Evolutionary conservation across 2,329 filamentous ascomycete genomes (phyloP), one percentile per base, ranked within the genome.

Genomic region (Cytospora mali): DNA sequence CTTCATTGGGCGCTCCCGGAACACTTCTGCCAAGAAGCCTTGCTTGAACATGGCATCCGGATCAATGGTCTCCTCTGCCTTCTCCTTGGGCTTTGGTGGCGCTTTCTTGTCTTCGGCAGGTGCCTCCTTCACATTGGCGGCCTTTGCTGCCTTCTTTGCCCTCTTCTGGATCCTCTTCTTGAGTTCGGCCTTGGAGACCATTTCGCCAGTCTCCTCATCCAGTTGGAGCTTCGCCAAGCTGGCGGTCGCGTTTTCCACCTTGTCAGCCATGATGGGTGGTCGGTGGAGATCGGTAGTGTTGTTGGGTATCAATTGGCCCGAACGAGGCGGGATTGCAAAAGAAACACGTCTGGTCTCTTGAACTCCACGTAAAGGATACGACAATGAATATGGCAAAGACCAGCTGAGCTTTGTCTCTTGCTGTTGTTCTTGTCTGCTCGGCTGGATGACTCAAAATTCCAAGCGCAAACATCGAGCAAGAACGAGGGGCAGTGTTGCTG

Each of bases 21-120:
- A 91, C 31, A 93, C 89, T 4, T 89, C 86, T 57, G 83, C 80
- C 39, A 93, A 81, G 77, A 92, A 94, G 46, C 90, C 91, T 71
- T 87, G 84, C 77, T 91, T 91, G 80, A 93, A 94, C 84, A 93
- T 93, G 67, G 84, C 80, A 66, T 91, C 83, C 0, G 82, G 79
- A 66, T 86, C 84, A 49, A 83, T 62, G 25, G 61, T 56, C 21
- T 64, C 64, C 31, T 66, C 76, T 33, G 80, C 79, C 72, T 83
- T 84, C 57, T 79, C 76, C 71, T 84, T 82, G 55, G 78, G 70
- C 63, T 62, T 71, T 56, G 66, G 65, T 29, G 66, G 73, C 61
- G 55, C 71, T 68, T 68, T 73, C 56, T 74, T 71, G 46, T 66
- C 67, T 23, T 70, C 54, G 6, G 62, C 29, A 23, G 64, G 55